Evolutionary conservation across 257 asterid genomes (phyloP).

Genomic region (Solanum dulcamara): DNA sequence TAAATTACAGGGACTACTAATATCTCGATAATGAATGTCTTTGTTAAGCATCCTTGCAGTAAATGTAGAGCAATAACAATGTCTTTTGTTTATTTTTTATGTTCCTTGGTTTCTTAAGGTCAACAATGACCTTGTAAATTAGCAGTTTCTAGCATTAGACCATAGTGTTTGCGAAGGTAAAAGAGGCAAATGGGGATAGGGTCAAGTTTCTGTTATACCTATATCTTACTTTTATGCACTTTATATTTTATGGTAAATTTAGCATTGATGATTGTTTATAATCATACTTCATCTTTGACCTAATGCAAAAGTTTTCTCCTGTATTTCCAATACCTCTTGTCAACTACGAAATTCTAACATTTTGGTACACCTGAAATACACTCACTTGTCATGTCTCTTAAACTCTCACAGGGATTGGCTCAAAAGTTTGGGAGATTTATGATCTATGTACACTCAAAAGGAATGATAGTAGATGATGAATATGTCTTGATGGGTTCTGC

Average conservation of each 20-base stretch:
- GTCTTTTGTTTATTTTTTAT: neutral
- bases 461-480: conserved; percentile 79
- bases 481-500: conserved; percentile 74
- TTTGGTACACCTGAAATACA: neutral
- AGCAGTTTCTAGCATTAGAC: neutral
- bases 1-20: neutral
- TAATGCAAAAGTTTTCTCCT: neutral
- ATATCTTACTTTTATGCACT: no score
- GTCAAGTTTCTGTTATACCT: no score
- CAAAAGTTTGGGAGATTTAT: conserved; percentile 47
- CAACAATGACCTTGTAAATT: neutral
- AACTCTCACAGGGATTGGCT: neutral
- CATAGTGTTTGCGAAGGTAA: neutral
- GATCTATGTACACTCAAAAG: conserved; percentile 83
- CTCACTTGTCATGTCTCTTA: neutral
- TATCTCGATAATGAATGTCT: neutral
- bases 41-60: neutral
- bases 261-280: no score
- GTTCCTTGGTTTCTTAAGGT: neutral
- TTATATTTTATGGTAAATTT: no score
- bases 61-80: neutral
- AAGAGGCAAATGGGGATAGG: no score
- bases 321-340: neutral
- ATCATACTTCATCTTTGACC: neutral
- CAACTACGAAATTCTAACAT: neutral